Percentiles rank a stretch among this genome's conserved stretches.
Evolutionary conservation across 2,329 filamentous ascomycete species (phyloP).

Genomic region (Botryotinia convoluta): DNA sequence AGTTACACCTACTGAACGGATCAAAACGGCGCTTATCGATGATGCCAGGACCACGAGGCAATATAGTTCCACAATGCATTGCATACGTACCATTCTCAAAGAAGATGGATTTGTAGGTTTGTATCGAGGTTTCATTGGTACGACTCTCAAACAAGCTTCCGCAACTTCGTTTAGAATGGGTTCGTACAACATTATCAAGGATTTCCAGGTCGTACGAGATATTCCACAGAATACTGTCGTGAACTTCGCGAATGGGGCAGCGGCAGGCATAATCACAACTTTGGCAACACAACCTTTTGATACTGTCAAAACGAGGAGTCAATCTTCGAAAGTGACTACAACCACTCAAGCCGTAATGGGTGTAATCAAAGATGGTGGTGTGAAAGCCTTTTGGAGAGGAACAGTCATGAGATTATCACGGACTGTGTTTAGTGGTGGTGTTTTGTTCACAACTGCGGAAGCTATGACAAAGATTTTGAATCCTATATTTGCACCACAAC

Average conservation of each 20-base stretch:
- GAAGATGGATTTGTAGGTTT: constrained; percentile 45
- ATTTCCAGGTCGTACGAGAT: constrained; percentile 44
- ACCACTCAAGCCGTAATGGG: constrained; percentile 55
- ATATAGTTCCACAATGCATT: constrained; percentile 39
- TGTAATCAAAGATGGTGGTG: constrained; percentile 55
- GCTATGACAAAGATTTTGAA: constrained; percentile 25
- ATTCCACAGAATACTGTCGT: constrained; percentile 44
- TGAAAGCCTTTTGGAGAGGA: constrained; percentile 63
- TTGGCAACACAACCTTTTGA: constrained; percentile 61
- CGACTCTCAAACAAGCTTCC: constrained; percentile 48
- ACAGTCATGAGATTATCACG: constrained; percentile 66
- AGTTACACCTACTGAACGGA: constrained; percentile 65
- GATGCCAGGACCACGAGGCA: constrained; percentile 28
- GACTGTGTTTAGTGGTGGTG: constrained; percentile 61
- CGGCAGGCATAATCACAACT: constrained; percentile 60
- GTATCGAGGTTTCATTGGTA: constrained; percentile 46
- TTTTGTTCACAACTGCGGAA: constrained; percentile 29
- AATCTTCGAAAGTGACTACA: constrained; percentile 56
- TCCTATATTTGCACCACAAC: constrained; percentile 20
- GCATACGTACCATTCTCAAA: constrained; percentile 38
- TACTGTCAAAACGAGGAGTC: constrained; percentile 61
- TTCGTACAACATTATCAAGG: constrained; percentile 47
- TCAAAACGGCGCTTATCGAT: constrained; percentile 60
- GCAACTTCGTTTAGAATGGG: constrained; percentile 45
- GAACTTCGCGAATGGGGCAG: constrained; percentile 60